Evolutionary conservation across 768 basidiomycete genomes (phyloP), one percentile per base, ranked within the genome.

Genomic region (Mycena vitilis): DNA sequence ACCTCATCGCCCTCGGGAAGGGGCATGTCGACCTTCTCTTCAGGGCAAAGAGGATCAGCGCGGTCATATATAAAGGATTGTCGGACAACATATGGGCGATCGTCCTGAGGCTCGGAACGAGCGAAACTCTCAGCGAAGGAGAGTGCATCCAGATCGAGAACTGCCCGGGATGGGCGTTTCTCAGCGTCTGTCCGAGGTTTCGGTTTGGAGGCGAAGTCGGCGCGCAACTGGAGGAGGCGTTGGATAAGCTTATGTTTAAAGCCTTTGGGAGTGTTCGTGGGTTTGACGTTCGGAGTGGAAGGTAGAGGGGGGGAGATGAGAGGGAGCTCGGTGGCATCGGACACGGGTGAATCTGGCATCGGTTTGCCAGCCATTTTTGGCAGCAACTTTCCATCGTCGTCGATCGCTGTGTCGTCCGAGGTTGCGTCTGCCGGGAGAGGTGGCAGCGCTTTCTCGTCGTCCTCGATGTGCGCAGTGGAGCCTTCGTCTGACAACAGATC

Each of bases 31-130:
- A 78, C 74, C 52, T 74, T 73, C 18, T 71, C 56, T 16, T 75
- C 73, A 9, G 75, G 74, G 34, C 66, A 60, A 52, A 73, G 72
- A 6, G 78, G 78, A 71, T 80, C 77, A 15, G 65, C 65, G 34
- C 72, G 69, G 63, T 74, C 73, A 64, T 76, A 77, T 13, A 78
- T 63, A 30, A 70, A 72, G 36, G 78, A 78, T 54, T 76, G 75
- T 18, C 78, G 78, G 3, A 73, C 73, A 15, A 75, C 52, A 52
- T 76, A 76, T 5, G 64, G 67, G 10, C 25, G 66, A 22, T 71
- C 72, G 47, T 70, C 75, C 2, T 45, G 23, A 13, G 49, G 23
- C 54, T 72, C 68, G 2, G 63, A 45, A 40, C 66, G 53, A 20
- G 36, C 13, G 22, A 38, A 37, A 62, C 51, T 69, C 45, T n/a